Percentiles rank a stretch among this genome's conserved stretches.
phyloP scores from a whole-genome alignment of 2,329 filamentous ascomycete species.

The Aspergillus hortae region DNA sequence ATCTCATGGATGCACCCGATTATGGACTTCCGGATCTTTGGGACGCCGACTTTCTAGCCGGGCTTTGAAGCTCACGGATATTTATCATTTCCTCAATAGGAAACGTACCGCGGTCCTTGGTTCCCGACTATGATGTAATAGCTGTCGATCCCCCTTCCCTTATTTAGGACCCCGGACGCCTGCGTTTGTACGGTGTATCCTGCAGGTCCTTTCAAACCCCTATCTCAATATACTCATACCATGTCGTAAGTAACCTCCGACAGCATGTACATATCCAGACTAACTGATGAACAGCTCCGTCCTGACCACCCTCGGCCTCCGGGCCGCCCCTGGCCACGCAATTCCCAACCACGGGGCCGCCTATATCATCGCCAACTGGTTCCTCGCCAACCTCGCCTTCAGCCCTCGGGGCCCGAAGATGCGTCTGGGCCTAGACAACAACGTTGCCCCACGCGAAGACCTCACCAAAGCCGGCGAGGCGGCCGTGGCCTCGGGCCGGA shows the following conservation, averaged over 20 bases:
- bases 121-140: not conserved
- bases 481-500: slow-evolving; percentile 34
- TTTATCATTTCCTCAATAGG: too few species aligned
- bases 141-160: not conserved
- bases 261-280: not conserved
- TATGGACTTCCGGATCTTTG: slow-evolving; percentile 23
- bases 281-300: slow-evolving; percentile 6
- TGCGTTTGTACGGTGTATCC: not conserved
- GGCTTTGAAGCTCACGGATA: not conserved
- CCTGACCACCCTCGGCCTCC: slow-evolving; percentile 22
- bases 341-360: slow-evolving; percentile 25
- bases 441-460: slow-evolving; percentile 37
- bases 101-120: too few species aligned
- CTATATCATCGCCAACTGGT: slow-evolving; percentile 39
- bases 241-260: not conserved
- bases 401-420: slow-evolving; percentile 34
- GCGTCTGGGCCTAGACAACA: slow-evolving; percentile 34
- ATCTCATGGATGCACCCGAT: slow-evolving; percentile 28
- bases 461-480: slow-evolving; percentile 33
- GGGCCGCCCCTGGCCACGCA: slow-evolving; percentile 12
- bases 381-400: slow-evolving; percentile 35
- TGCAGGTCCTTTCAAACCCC: not conserved
- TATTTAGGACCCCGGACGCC: too few species aligned
- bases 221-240: not conserved
- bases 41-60: slow-evolving; percentile 23